Percentiles rank a stretch among this genome's conserved stretches.
These are phyloP conservation scores for Eimeria maxima DNA, from an alignment of 169 alveolate species.

Conservation along the genomic window DNA sequence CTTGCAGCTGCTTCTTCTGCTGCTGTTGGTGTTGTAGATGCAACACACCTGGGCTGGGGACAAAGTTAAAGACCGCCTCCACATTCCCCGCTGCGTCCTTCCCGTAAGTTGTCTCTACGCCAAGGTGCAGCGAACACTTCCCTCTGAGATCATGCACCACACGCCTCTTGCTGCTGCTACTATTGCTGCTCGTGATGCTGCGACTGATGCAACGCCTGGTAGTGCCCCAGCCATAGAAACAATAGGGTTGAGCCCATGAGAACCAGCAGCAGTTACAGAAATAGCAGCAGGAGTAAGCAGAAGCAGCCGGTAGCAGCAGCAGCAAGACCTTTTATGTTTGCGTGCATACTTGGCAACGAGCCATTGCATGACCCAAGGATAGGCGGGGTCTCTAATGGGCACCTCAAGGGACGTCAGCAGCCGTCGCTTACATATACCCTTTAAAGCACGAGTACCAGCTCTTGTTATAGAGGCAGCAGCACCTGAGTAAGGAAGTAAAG, in stretches of 20 bases:
- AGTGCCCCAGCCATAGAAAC: no score
- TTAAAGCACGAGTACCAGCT: conserved; percentile 73
- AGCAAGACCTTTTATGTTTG: background rate
- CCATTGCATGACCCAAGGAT: conserved; percentile 89
- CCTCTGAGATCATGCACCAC: conserved; percentile 65
- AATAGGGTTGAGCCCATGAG: no score
- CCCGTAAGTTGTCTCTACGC: conserved; percentile 82
- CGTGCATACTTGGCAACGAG: conserved; percentile 85
- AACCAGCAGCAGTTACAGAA: background rate
- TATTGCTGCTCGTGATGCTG: conserved; percentile 3
- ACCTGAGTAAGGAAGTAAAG: background rate
- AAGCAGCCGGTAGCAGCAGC: conserved; percentile 31
- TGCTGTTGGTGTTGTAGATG: background rate
- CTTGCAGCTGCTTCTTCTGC: background rate
- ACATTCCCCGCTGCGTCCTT: conserved; percentile 82
- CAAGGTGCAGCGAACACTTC: conserved; percentile 69
- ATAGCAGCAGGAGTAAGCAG: conserved; percentile 20
- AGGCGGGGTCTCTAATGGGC: conserved; percentile 87
- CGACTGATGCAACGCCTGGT: no score
- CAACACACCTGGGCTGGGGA: conserved; percentile 81
- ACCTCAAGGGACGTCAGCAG: conserved; percentile 86
- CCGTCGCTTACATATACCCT: conserved; percentile 69
- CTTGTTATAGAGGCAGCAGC: conserved; percentile 74
- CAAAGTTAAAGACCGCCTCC: conserved; percentile 76
- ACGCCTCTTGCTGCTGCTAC: conserved; percentile 20